Conservation (phyloP, 2,329 filamentous ascomycete genomes). For the Fusarium sp. region DNA sequence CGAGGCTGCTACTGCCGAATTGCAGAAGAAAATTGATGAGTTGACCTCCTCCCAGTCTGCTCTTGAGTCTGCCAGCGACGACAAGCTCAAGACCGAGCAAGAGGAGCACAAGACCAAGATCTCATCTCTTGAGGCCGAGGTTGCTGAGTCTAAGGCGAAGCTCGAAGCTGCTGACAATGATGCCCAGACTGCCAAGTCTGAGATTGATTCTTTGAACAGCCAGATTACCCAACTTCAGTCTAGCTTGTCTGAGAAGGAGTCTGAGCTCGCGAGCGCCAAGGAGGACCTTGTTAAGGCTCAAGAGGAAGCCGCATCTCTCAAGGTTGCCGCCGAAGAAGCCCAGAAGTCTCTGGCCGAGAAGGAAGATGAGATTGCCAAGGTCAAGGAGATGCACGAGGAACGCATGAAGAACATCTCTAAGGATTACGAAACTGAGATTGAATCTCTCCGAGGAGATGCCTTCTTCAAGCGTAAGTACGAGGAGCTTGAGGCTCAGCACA, state of each 20-base stretch:
- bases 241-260: slow-evolving; percentile 57
- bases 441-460: slow-evolving; percentile 70
- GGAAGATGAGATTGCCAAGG: slow-evolving; percentile 61
- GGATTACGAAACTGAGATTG: slow-evolving; percentile 74
- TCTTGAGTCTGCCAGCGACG: slow-evolving; percentile 58
- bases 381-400: slow-evolving; percentile 67
- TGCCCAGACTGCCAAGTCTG: slow-evolving; percentile 55
- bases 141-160: slow-evolving; percentile 62
- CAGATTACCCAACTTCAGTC: slow-evolving; percentile 55
- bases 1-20: slow-evolving; percentile 58
- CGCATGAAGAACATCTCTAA: slow-evolving; percentile 68
- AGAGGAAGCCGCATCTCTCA: slow-evolving; percentile 60
- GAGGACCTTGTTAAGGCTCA: slow-evolving; percentile 55
- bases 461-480: slow-evolving; percentile 73
- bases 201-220: slow-evolving; percentile 57
- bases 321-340: slow-evolving; percentile 61
- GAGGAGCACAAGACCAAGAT: slow-evolving; percentile 60
- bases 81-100: slow-evolving; percentile 58
- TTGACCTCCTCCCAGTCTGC: slow-evolving; percentile 60
- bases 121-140: slow-evolving; percentile 62
- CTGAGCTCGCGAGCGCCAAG: slow-evolving; percentile 59
- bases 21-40: slow-evolving; percentile 67
- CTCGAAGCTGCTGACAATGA: slow-evolving; percentile 61
- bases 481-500: slow-evolving; percentile 68
- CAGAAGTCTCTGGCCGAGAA: slow-evolving; percentile 60